Evolutionary conservation across 2,329 filamentous ascomycete genomes (phyloP).

Genomic region (Pyrenochaeta sp.): DNA sequence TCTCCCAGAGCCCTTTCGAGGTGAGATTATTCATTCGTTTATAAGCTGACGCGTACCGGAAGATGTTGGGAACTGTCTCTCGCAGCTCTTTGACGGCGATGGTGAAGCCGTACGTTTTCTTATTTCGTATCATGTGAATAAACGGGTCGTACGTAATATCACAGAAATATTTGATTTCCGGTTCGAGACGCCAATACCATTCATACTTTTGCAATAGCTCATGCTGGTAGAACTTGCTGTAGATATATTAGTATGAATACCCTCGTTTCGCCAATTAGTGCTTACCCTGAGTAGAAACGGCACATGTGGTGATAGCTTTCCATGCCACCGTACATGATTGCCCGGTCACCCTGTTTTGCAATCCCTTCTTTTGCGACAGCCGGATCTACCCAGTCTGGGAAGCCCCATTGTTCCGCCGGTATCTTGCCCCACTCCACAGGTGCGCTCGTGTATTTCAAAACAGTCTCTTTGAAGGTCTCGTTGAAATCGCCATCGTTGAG

Average conservation of each 20-base stretch:
- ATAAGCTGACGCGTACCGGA: constrained; percentile 97
- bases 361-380: constrained; percentile 96
- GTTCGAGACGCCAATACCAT: constrained; percentile 99
- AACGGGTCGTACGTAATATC: constrained; percentile 99
- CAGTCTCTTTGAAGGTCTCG: constrained; percentile 86
- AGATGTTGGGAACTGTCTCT: constrained; percentile 98
- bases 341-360: constrained; percentile 92
- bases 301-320: constrained; percentile 99
- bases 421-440: constrained; percentile 95
- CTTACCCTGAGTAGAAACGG: constrained; percentile 95
- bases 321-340: constrained; percentile 99
- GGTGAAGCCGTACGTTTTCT: constrained; percentile 99
- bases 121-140: constrained; percentile 88
- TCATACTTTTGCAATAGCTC: constrained; percentile 94
- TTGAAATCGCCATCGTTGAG: constrained; percentile 98
- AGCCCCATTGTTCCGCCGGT: constrained; percentile 90
- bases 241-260: constrained; percentile 18
- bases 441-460: constrained; percentile 88
- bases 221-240: constrained; percentile 95
- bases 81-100: constrained; percentile 98
- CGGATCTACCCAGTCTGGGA: constrained; percentile 93
- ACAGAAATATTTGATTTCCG: constrained; percentile 99
- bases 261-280: not conserved
- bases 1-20: constrained; percentile 95
- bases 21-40: constrained; percentile 90